Percentiles rank a stretch among this genome's conserved stretches.
phyloP scores from a whole-genome alignment of 805 yeast species.

The Jamesozyma piceae region DNA sequence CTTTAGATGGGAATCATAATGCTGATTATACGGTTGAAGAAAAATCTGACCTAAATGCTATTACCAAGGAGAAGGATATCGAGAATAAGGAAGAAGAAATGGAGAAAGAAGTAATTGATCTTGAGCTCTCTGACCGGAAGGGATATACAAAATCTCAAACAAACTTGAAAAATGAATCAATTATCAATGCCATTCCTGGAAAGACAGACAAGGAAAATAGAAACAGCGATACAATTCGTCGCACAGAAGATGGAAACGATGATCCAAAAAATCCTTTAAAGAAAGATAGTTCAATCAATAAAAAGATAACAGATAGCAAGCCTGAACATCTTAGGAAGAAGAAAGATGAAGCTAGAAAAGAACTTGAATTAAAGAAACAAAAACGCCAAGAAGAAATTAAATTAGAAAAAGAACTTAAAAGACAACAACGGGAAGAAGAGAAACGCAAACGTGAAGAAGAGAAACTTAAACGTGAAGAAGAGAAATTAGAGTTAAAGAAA shows the following conservation, averaged over 20 bases:
- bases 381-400: neutral
- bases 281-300: too few relatives aligned
- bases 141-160: too few relatives aligned
- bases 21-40: neutral
- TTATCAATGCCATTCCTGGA: too few relatives aligned
- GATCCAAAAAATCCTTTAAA: too few relatives aligned
- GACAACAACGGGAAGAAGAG: constrained; percentile 6
- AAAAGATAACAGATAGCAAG: neutral
- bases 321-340: neutral
- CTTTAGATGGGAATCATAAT: neutral
- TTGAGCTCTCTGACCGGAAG: too few relatives aligned
- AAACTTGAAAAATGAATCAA: too few relatives aligned
- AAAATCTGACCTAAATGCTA: neutral
- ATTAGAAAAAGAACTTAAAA: constrained; percentile 4
- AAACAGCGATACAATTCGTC: too few relatives aligned
- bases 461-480: constrained; percentile 11
- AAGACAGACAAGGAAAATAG: too few relatives aligned
- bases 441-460: constrained; percentile 8
- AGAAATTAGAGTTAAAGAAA: constrained; percentile 11
- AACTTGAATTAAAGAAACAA: neutral
- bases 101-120: too few relatives aligned
- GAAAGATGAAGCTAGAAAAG: neutral
- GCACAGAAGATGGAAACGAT: too few relatives aligned
- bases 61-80: neutral
- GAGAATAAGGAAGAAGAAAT: too few relatives aligned